Evolutionary conservation across 305 asterid genomes (phyloP), one percentile per base, ranked within the genome.

Genomic region (Fraxinus floribunda): DNA sequence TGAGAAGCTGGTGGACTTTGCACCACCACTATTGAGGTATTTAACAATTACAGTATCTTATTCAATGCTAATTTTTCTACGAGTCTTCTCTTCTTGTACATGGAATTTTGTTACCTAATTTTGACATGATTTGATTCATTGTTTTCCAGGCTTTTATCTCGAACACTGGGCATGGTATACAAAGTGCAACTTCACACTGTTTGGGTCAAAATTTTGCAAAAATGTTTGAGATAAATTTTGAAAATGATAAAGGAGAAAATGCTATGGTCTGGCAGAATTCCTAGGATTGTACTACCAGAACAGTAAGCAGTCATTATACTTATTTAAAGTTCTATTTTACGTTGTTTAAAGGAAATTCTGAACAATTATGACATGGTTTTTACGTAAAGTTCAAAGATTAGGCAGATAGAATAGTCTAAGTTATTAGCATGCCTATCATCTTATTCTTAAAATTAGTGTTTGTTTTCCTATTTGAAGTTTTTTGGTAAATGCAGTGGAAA

Each of bases 1-100:
- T 57, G 99, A 95, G 89, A 95, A 95, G 90, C 98, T 85, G 98
- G 98, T 84, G 99, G 98, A 78, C 97, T 95, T 72, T 95, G 94
- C 86, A 95, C 99, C 2, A 95, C 98, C n/a, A 94, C 97, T 79
- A 97, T 95, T 80, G 99, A 95, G 97, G 99, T 93, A 73, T 83
- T 46, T 60, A 30, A 78, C 24, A 81, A 29, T 29, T 1, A 2
- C 32, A 29, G 2, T 29, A 29, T 29, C 32, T 29, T 74, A 73
- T 76, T 30, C 70, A 4, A 24, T 84, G 72, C 62, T 80, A 76
- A 24, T 66, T 77, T 55, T 52, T 55, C 55, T 55, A 13, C 62
- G 62, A n/a, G 35, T 44, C 38, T 55, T 52, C n/a, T 35, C 26
- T 41, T 3, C 55, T 49, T 75, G 20, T 72, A 11, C 32, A 75